Evolutionary conservation across 768 basidiomycete genomes (phyloP).

Genomic region (Amyloporia xantha): DNA sequence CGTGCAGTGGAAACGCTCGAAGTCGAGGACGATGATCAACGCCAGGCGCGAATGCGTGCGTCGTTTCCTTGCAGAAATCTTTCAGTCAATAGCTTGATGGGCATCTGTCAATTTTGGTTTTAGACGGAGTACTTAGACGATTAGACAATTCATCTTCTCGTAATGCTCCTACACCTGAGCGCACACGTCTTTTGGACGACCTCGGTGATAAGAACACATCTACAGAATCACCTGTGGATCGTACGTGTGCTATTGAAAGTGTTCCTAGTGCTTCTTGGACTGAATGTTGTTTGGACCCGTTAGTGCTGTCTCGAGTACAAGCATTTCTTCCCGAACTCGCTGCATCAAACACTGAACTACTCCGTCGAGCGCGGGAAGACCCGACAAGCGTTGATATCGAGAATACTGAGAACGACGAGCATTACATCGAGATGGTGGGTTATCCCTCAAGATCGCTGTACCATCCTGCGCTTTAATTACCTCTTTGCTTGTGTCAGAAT

Average conservation of each 20-base stretch:
- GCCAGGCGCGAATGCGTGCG: slow-evolving; percentile 18
- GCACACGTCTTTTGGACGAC: no score
- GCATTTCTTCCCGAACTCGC: slow-evolving; percentile 63
- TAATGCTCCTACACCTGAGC: no score
- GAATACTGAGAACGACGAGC: slow-evolving; percentile 42
- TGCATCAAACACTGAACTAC: slow-evolving; percentile 53
- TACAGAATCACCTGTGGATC: slow-evolving; percentile 39
- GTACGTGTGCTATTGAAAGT: slow-evolving; percentile 28
- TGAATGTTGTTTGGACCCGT: background rate
- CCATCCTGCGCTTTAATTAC: background rate
- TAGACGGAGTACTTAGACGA: background rate
- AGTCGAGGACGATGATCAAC: slow-evolving; percentile 16
- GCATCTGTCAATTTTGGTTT: background rate
- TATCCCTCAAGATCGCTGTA: background rate
- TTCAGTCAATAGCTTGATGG: background rate
- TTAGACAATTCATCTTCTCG: background rate
- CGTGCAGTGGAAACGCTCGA: slow-evolving; percentile 11
- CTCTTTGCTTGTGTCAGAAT: slow-evolving; percentile 1
- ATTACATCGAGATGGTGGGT: slow-evolving; percentile 51
- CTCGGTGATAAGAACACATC: no score
- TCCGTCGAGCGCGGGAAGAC: slow-evolving; percentile 37
- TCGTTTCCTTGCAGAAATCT: background rate
- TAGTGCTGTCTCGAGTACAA: slow-evolving; percentile 61
- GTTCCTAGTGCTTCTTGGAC: background rate
- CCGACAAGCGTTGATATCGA: slow-evolving; percentile 68